Conservation (phyloP, 2,329 filamentous ascomycete species). For the Hansfordia pulvinata region DNA sequence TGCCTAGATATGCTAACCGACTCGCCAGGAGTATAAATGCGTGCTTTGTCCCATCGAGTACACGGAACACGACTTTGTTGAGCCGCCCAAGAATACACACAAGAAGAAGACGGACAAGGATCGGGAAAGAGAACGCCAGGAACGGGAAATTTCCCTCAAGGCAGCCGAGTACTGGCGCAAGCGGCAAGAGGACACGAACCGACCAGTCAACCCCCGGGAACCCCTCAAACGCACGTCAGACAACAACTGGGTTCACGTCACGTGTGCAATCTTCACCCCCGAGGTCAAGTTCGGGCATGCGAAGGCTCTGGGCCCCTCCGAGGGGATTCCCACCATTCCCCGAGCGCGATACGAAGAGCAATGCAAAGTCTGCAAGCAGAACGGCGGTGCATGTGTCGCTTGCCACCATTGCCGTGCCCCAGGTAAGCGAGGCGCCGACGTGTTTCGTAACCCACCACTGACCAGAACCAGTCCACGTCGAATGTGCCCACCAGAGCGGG, state of each 20-base stretch:
- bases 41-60: slow-evolving; percentile 76
- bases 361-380: slow-evolving; percentile 74
- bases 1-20: slow-evolving; percentile 15
- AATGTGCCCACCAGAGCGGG: slow-evolving; percentile 74
- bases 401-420: slow-evolving; percentile 60
- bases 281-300: slow-evolving; percentile 89
- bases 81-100: slow-evolving; percentile 63
- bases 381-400: slow-evolving; percentile 63
- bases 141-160: slow-evolving; percentile 71
- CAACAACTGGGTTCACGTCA: slow-evolving; percentile 97
- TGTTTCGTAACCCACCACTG: too few relatives aligned
- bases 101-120: slow-evolving; percentile 89
- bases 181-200: slow-evolving; percentile 71
- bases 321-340: slow-evolving; percentile 78
- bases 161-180: slow-evolving; percentile 72
- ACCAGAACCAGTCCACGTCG: slow-evolving; percentile 76
- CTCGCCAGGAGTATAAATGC: slow-evolving; percentile 67
- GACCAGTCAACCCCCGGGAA: slow-evolving; percentile 74
- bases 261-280: slow-evolving; percentile 80
- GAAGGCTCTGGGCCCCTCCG: slow-evolving; percentile 67
- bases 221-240: slow-evolving; percentile 86
- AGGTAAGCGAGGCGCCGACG: slow-evolving; percentile 25
- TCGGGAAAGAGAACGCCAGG: slow-evolving; percentile 72
- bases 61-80: slow-evolving; percentile 73
- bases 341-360: slow-evolving; percentile 57